These are phyloP conservation scores for Grigorovia humatica DNA, from an alignment of 805 yeast species.

Conservation along the genomic window DNA sequence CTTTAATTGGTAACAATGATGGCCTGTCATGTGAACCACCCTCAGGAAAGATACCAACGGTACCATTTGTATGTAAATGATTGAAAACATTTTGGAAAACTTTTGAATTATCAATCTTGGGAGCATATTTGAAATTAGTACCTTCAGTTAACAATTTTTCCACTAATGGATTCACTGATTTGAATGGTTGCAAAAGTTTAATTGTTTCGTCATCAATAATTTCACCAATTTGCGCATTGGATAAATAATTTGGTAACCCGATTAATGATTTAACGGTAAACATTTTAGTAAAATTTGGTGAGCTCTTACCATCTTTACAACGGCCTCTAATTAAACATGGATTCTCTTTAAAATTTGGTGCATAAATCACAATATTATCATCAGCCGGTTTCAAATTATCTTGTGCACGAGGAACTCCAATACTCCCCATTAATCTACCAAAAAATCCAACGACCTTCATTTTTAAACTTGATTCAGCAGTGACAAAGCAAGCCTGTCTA, in stretches of 20 bases:
- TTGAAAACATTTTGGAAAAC: slow-evolving; percentile 78
- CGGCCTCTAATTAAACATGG: slow-evolving; percentile 51
- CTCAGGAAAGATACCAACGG: slow-evolving; percentile 91
- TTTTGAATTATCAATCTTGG: slow-evolving; percentile 69
- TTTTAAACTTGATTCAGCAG: slow-evolving; percentile 68
- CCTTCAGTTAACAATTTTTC: slow-evolving; percentile 41
- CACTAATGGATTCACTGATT: slow-evolving; percentile 37
- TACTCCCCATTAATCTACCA: slow-evolving; percentile 62
- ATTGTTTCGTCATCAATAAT: slow-evolving; percentile 67
- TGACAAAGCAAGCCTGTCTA: slow-evolving; percentile 64
- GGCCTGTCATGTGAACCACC: slow-evolving; percentile 98
- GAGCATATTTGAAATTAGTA: slow-evolving; percentile 61
- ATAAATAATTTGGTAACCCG: slow-evolving; percentile 69
- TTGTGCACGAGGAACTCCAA: slow-evolving; percentile 87
- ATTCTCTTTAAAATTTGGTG: slow-evolving; percentile 40
- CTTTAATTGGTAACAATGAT: slow-evolving; percentile 81
- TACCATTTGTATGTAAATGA: slow-evolving; percentile 66
- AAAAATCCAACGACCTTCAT: slow-evolving; percentile 62
- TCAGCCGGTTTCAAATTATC: slow-evolving; percentile 60
- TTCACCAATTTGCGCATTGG: slow-evolving; percentile 59
- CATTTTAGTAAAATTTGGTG: slow-evolving; percentile 42
- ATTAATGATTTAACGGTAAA: slow-evolving; percentile 55
- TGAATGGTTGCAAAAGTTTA: slow-evolving; percentile 56
- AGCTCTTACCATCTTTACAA: slow-evolving; percentile 11
- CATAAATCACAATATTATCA: slow-evolving; percentile 48